Percentiles rank a stretch among this genome's conserved stretches.
phyloP scores from a whole-genome alignment of 805 yeast genomes.

The Grigorovia yakushimaensis region DNA sequence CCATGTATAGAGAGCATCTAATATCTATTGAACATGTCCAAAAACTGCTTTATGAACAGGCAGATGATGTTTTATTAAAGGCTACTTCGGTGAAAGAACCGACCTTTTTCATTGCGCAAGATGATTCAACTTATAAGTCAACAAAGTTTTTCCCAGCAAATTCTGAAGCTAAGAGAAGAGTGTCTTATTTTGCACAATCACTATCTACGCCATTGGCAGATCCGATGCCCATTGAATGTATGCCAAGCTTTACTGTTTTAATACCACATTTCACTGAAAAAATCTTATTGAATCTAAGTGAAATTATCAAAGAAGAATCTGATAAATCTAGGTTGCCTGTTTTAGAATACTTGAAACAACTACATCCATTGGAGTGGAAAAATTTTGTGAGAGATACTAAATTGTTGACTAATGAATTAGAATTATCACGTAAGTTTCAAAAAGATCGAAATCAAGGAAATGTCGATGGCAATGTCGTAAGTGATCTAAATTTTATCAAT shows the following conservation, averaged over 20 bases:
- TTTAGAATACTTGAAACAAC: conserved; percentile 67
- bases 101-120: conserved; percentile 69
- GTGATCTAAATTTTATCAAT: neutral
- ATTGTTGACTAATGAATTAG: conserved; percentile 46
- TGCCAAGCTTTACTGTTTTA: conserved; percentile 77
- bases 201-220: conserved; percentile 78
- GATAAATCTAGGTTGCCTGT: conserved; percentile 52
- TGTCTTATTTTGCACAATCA: conserved; percentile 85
- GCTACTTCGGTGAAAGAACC: conserved; percentile 54
- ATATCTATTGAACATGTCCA: conserved; percentile 65
- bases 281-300: conserved; percentile 64
- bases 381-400: conserved; percentile 71
- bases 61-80: conserved; percentile 27
- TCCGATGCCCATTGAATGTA: conserved; percentile 50
- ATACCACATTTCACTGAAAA: conserved; percentile 84
- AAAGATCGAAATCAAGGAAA: neutral
- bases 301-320: conserved; percentile 63
- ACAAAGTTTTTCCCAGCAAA: conserved; percentile 45
- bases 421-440: conserved; percentile 14
- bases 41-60: conserved; percentile 50
- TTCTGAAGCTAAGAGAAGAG: conserved; percentile 73
- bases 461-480: neutral
- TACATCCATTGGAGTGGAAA: conserved; percentile 72
- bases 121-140: conserved; percentile 57
- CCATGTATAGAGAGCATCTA: conserved; percentile 76